A percentile compares a stretch with the other conserved stretches of the same genome.
Evolutionary conservation across 805 yeast species (phyloP).

Genomic region (Yarrowia divulgata): DNA sequence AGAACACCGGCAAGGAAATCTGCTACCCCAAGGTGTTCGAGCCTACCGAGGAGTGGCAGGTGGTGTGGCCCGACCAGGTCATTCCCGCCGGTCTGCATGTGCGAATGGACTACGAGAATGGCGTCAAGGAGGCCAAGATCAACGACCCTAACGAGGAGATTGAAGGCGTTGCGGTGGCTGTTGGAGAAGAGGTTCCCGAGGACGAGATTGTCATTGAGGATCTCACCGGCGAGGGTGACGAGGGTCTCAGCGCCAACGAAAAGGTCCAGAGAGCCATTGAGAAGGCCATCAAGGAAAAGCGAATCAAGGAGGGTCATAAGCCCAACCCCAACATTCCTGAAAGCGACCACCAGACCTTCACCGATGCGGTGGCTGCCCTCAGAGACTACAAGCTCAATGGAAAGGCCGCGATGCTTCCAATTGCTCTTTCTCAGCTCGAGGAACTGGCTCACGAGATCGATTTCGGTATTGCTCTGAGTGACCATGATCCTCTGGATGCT

Average conservation of each 20-base stretch:
- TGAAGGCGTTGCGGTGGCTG: conserved; percentile 38
- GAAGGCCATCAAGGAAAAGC: conserved; percentile 33
- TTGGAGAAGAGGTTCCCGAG: conserved; percentile 31
- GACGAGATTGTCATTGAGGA: conserved; percentile 14
- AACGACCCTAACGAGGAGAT: conserved; percentile 50
- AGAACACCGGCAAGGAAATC: conserved; percentile 32
- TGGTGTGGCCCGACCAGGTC: conserved; percentile 69
- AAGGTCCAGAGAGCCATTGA: conserved; percentile 29
- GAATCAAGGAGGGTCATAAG: conserved; percentile 25
- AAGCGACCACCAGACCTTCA: conserved; percentile 20
- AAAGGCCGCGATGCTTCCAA: not conserved
- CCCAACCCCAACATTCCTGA: conserved; percentile 34
- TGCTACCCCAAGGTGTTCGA: conserved; percentile 53
- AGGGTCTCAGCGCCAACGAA: conserved; percentile 14
- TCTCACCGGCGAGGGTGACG: conserved; percentile 10
- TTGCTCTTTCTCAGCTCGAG: conserved; percentile 17
- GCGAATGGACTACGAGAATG: conserved; percentile 72
- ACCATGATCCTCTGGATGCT: not conserved
- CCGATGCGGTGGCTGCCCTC: conserved; percentile 17
- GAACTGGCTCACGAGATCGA: conserved; percentile 38
- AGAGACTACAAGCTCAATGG: conserved; percentile 13
- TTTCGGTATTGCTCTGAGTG: conserved; percentile 33
- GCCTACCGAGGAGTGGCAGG: conserved; percentile 73
- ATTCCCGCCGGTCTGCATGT: conserved; percentile 83
- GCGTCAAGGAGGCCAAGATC: conserved; percentile 71